These are phyloP conservation scores for Sungouiozyma ichnusensis DNA, from an alignment of 805 yeast species.

Conservation along the genomic window DNA sequence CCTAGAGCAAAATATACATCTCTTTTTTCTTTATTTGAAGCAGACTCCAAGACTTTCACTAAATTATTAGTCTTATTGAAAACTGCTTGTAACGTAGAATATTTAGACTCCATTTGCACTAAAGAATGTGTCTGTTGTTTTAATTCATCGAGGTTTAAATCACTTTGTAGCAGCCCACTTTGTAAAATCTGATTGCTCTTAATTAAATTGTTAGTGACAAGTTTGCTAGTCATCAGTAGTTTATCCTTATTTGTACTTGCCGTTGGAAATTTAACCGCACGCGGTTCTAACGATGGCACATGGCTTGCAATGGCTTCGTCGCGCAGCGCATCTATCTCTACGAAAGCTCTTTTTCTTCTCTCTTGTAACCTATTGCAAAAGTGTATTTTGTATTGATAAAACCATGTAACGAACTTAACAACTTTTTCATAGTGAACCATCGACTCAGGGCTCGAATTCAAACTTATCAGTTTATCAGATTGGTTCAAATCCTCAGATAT, in stretches of 20 bases:
- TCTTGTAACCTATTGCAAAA: slow-evolving; percentile 4
- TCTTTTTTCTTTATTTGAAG: slow-evolving; percentile 27
- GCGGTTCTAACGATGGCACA: neutral
- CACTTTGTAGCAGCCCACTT: slow-evolving; percentile 27
- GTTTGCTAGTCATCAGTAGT: slow-evolving; percentile 19
- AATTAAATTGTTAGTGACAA: slow-evolving; percentile 23
- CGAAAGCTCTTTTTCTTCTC: slow-evolving; percentile 2
- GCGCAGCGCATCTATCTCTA: slow-evolving; percentile 11
- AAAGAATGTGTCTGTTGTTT: slow-evolving; percentile 24
- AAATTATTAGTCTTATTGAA: slow-evolving; percentile 22
- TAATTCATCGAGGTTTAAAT: slow-evolving; percentile 26
- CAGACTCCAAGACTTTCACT: slow-evolving; percentile 23
- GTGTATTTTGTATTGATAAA: slow-evolving; percentile 9
- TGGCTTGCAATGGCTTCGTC: slow-evolving; percentile 11
- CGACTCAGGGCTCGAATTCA: neutral
- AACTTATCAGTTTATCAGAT: neutral
- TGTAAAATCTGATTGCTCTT: slow-evolving; percentile 26
- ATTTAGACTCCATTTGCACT: slow-evolving; percentile 23
- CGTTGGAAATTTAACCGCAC: neutral
- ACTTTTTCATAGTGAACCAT: slow-evolving; percentile 5
- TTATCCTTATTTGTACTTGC: slow-evolving; percentile 12
- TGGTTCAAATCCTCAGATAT: neutral
- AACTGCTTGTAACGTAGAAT: slow-evolving; percentile 21
- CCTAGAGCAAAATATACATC: slow-evolving; percentile 25
- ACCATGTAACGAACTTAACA: slow-evolving; percentile 15